A percentile compares a stretch with the other conserved stretches of the same genome.
phyloP scores from a whole-genome alignment of 306 rosid species.

The Acacia confusa region DNA sequence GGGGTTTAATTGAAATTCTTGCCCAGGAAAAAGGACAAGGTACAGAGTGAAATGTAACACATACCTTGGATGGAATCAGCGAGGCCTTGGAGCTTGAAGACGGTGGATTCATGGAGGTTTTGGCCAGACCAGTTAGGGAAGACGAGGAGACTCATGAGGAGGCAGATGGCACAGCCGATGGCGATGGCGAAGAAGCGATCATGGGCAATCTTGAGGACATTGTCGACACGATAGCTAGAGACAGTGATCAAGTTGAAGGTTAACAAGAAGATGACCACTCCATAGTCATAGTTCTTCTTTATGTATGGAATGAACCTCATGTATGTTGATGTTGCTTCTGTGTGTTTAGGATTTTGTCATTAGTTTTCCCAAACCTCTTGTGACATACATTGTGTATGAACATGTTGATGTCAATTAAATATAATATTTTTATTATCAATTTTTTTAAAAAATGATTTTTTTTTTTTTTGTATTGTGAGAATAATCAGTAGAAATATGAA shows the following conservation, averaged over 20 bases:
- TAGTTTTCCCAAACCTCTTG: neutral
- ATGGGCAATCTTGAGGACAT: constrained; percentile 60
- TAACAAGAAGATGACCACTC: constrained; percentile 74
- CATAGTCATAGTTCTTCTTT: constrained; percentile 85
- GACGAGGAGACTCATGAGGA: constrained; percentile 67
- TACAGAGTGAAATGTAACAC: neutral
- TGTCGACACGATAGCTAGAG: constrained; percentile 63
- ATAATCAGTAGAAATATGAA: too few species aligned
- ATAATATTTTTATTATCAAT: too few species aligned
- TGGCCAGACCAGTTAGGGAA: constrained; percentile 95
- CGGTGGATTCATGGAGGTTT: constrained; percentile 67
- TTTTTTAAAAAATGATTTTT: too few species aligned
- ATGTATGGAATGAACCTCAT: constrained; percentile 78
- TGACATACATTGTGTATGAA: neutral
- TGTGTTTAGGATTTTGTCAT: constrained; percentile 1
- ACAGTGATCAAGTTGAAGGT: constrained; percentile 80
- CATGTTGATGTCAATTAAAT: too few species aligned
- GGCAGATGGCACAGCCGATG: constrained; percentile 80
- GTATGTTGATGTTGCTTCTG: constrained; percentile 81
- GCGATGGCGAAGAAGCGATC: constrained; percentile 80
- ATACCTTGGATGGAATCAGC: constrained; percentile 80
- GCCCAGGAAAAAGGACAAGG: too few species aligned
- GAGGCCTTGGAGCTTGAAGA: constrained; percentile 72
- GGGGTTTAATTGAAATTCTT: neutral
- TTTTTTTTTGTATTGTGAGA: too few species aligned